Evolutionary conservation across 805 yeast genomes (phyloP), one percentile per base, ranked within the genome.

Genomic region (Lipomyces sp.): DNA sequence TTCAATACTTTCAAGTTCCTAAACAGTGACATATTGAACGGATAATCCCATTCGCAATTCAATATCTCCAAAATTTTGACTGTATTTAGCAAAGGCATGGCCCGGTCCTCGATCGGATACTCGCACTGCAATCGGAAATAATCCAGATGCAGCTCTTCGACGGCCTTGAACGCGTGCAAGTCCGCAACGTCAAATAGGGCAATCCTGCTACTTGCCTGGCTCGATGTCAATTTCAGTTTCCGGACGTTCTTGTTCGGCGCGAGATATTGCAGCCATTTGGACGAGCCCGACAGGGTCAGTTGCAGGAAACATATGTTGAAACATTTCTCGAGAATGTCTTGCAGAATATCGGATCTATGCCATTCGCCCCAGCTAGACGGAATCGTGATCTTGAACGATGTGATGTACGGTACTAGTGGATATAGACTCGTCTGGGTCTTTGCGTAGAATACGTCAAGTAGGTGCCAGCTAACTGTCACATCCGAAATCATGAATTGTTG

Each of bases 321-420:
- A 51, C 71, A 68, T 13, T 32, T 24, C 50, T 45, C 60, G 8
- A 68, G 53, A 2, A 68, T 60, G 10, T 57, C 54, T 24, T 63
- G 64, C 3, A 68, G 57, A 10, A 61, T 24, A 3, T 63, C 64
- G n/a, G 69, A 51, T 6, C 71, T 64, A 32, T 66, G 71, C 71
- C 71, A 68, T 57, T 68, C 71, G n/a, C 71, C 71, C 70, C 71
- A 66, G 57, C 69, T 64, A 15, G 70, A 68, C 2, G 69, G 67
- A 34, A 66, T 55, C 2, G 32, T 48, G 39, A 68, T 68, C 13
- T 51, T n/a, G 51, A 68, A 56, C 11, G 59, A 57, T 15, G 64
- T 58, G n/a, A 68, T 63, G 59, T 68, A 68, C 6, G 66, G 50
- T 3, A 35, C 33, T n/a, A 64, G 32, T n/a, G 57, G 24, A 2